Conservation (phyloP, 2,329 filamentous ascomycete species). For the Trichophyton mentagrophytes region DNA sequence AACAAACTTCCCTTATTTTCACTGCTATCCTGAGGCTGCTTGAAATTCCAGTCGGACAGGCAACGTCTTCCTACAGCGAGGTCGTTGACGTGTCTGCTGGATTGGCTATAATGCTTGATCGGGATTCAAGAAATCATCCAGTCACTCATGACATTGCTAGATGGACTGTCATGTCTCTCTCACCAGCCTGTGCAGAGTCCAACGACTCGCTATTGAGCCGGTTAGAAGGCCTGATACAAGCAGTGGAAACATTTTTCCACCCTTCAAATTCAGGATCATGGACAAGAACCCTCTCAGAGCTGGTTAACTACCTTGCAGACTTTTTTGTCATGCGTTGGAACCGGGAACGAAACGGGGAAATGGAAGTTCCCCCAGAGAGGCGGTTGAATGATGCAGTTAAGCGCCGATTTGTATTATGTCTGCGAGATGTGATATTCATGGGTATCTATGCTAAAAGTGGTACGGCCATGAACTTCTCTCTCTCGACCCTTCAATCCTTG, state of each 20-base stretch:
- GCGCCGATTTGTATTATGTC: conserved; percentile 72
- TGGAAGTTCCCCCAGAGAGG: conserved; percentile 69
- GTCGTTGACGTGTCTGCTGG: conserved; percentile 73
- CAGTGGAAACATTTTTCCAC: conserved; percentile 96
- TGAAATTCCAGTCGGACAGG: conserved; percentile 92
- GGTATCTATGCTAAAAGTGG: conserved; percentile 93
- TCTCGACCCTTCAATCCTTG: conserved; percentile 77
- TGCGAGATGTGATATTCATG: conserved; percentile 94
- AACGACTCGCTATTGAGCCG: conserved; percentile 69
- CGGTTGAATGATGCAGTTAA: conserved; percentile 70
- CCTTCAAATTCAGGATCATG: conserved; percentile 88
- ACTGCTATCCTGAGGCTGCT: conserved; percentile 78
- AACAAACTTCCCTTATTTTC: conserved; percentile 86
- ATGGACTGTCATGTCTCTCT: conserved; percentile 87
- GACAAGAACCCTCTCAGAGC: conserved; percentile 79
- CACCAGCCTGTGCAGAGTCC: conserved; percentile 65
- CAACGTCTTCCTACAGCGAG: conserved; percentile 76
- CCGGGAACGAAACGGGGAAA: conserved; percentile 80
- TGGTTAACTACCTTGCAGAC: conserved; percentile 85
- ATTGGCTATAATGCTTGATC: conserved; percentile 72
- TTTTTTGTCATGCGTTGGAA: conserved; percentile 98
- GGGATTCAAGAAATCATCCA: conserved; percentile 87
- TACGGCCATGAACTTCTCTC: conserved; percentile 80
- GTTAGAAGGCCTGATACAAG: conserved; percentile 83
- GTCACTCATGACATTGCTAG: conserved; percentile 82